Percentiles rank a stretch among this genome's conserved stretches.
phyloP scores from a whole-genome alignment of 2,329 filamentous ascomycete genomes.

The Cryphonectria nitschkei region DNA sequence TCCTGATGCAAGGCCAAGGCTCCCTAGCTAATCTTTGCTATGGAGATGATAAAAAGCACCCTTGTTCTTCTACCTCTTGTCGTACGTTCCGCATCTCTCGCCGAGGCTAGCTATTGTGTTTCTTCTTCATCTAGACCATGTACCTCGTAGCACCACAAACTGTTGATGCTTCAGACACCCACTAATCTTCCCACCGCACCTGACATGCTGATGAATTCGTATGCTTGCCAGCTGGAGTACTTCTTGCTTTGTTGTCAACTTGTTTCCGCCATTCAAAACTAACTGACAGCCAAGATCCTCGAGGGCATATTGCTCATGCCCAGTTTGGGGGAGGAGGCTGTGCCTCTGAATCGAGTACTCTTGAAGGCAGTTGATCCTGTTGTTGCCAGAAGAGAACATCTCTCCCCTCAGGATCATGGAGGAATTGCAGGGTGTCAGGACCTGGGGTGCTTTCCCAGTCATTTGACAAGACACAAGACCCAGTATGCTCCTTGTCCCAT shows the following conservation, averaged over 20 bases:
- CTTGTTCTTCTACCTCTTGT: not conserved
- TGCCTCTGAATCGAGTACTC: too few relatives aligned
- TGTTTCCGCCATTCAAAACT: slow-evolving; percentile 67
- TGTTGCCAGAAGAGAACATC: too few relatives aligned
- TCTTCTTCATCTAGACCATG: slow-evolving; percentile 56
- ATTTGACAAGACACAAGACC: too few relatives aligned
- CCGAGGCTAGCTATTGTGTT: slow-evolving; percentile 29
- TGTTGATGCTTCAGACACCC: slow-evolving; percentile 70
- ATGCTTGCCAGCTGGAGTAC: slow-evolving; percentile 51
- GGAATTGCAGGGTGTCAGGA: too few relatives aligned
- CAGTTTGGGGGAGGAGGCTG: too few relatives aligned
- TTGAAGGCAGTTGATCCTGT: too few relatives aligned
- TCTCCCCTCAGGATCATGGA: too few relatives aligned
- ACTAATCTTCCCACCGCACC: slow-evolving; percentile 66
- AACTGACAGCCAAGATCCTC: too few relatives aligned
- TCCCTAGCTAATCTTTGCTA: slow-evolving; percentile 75
- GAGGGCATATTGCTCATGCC: too few relatives aligned
- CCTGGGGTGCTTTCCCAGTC: too few relatives aligned
- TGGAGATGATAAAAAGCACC: slow-evolving; percentile 60
- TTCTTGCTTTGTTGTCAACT: slow-evolving; percentile 63
- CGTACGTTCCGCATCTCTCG: not conserved
- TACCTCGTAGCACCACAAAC: slow-evolving; percentile 70
- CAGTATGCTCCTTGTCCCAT: too few relatives aligned
- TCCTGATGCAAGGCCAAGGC: slow-evolving; percentile 63
- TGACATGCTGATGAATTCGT: slow-evolving; percentile 54